A percentile compares a stretch with the other conserved stretches of the same genome.
Evolutionary conservation across 1,284 basidiomycete genomes (phyloP).

Genomic region (Puccinia brachypodii): DNA sequence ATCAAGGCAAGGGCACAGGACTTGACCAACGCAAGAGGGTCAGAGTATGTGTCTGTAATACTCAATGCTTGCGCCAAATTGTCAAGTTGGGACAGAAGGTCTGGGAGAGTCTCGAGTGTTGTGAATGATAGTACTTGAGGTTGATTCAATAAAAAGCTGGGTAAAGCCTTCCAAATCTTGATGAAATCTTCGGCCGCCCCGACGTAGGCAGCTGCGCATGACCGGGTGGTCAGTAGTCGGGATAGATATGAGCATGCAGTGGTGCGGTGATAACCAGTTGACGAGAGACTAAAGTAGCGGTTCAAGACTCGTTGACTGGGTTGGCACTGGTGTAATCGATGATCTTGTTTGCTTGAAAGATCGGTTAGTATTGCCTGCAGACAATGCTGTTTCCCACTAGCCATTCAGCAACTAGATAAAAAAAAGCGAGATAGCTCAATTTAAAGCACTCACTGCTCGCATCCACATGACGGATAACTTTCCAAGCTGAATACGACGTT

Average conservation of each 20-base stretch:
- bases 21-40: constrained; percentile 7
- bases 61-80: background rate
- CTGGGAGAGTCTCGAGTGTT: background rate
- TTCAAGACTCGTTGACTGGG: constrained; percentile 16
- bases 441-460: constrained; percentile 1
- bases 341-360: background rate
- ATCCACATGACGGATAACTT: constrained; percentile 16
- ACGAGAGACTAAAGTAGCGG: constrained; percentile 9
- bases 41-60: constrained; percentile 3
- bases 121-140: background rate
- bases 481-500: constrained; percentile 10
- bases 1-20: background rate
- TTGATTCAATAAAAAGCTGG: background rate
- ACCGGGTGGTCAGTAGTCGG: background rate
- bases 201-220: background rate
- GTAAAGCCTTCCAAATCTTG: constrained; percentile 20
- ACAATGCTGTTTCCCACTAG: background rate
- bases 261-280: constrained; percentile 7
- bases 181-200: background rate
- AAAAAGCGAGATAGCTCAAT: background rate
- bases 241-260: constrained; percentile 9
- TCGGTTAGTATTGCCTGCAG: background rate
- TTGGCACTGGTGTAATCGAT: background rate
- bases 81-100: background rate
- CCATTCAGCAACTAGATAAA: background rate